Evolutionary conservation across 805 yeast species (phyloP), one percentile per base, ranked within the genome.

Genomic region (Candida mattraensis): DNA sequence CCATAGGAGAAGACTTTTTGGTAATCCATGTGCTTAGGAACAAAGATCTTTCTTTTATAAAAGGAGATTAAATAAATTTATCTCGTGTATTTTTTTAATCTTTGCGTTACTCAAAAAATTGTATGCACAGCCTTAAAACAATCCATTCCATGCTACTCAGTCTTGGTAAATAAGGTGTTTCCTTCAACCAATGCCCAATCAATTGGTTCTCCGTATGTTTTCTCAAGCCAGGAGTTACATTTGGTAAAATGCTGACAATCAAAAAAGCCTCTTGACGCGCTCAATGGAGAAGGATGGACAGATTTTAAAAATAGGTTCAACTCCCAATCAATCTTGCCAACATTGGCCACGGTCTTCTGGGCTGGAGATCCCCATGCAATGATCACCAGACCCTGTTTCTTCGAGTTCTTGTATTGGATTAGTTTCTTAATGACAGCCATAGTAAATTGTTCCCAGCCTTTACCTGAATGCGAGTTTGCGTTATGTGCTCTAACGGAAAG

Each of bases 281-380:
- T 84, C 32, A 93, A 64, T 1, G 99, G 99, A 18, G 95, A 84
- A 1, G 99, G 99, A 61, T 93, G 99, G 0, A 88, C 97, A 0
- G 87, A 70, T 43, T 72, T 74, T 18, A 93, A 61, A 0, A 86
- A 75, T 26, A 72, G 50, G 38, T 78, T 70, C 24, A 65, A 58
- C 3, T 59, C 36, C 35, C 50, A 37, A 27, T 61, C 51, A 32
- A 59, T 18, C 37, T 51, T 29, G 24, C 55, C 50, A 45, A 61
- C 42, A 46, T 48, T 45, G 30, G 50, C 35, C 2, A 62, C 56
- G 32, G 69, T 55, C 21, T 56, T 65, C 33, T 65, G 72, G 2
- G 74, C 74, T 2, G 72, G 70, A 3, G 63, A 52, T 0, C 74
- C 73, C 73, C 73, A 67, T 0, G 93, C 87, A 69, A 88, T 63